These are phyloP conservation scores for Cordyceps fumosorosea DNA, from an alignment of 2,329 filamentous ascomycete genomes.

Conservation along the genomic window DNA sequence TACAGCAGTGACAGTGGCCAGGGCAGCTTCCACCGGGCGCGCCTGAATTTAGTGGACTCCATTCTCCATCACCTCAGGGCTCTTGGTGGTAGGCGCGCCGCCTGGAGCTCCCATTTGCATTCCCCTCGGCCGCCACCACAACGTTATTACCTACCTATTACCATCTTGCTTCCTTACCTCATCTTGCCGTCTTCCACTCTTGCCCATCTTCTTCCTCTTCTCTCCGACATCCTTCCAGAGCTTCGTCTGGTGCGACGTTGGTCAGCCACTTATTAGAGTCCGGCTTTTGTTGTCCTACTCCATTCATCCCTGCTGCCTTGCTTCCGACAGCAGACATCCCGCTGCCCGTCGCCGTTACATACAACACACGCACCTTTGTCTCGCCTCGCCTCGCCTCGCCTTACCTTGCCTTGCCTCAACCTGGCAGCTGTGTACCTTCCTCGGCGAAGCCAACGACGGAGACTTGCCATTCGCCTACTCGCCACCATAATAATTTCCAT, in stretches of 20 bases:
- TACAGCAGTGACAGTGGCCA: no score
- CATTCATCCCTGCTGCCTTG: not conserved
- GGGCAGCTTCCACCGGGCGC: no score
- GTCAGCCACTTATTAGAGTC: constrained; percentile 8
- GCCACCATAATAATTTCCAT: not conserved
- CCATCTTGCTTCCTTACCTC: not conserved
- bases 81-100: no score
- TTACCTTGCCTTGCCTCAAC: not conserved
- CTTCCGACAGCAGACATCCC: not conserved
- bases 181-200: not conserved
- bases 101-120: no score
- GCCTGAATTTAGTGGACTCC: no score
- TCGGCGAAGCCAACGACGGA: not conserved
- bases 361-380: not conserved
- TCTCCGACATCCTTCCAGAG: not conserved
- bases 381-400: not conserved
- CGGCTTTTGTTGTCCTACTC: not conserved
- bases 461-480: not conserved
- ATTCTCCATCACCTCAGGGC: no score
- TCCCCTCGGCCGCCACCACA: no score
- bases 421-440: not conserved
- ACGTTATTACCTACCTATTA: not conserved
- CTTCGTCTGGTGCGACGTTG: not conserved
- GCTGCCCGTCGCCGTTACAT: not conserved
- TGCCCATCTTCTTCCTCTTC: not conserved